These are phyloP conservation scores for Withania somnifera DNA, from an alignment of 305 asterid genomes.

Conservation along the genomic window DNA sequence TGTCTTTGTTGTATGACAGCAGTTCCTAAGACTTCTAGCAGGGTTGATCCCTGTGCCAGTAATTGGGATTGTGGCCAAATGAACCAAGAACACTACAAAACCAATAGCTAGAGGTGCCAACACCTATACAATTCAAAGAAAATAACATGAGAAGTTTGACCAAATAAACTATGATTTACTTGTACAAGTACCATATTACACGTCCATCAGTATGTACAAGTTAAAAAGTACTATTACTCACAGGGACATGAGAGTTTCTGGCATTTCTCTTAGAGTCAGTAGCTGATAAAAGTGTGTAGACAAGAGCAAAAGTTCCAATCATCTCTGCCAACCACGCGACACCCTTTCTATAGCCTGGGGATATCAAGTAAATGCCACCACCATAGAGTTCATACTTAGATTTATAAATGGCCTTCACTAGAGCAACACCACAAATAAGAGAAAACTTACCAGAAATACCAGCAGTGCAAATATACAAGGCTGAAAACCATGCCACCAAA, in stretches of 20 bases:
- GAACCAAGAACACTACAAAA: not conserved
- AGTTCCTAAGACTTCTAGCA: not conserved
- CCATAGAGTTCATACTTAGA: not conserved
- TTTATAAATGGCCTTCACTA: not conserved
- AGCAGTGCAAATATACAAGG: slow-evolving; percentile 3
- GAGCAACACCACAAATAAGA: not conserved
- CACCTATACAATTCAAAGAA: not conserved
- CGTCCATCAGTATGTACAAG: not conserved
- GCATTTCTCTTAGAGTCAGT: not conserved
- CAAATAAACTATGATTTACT: not conserved
- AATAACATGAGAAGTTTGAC: not conserved
- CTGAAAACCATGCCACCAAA: slow-evolving; percentile 10
- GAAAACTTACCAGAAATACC: slow-evolving; percentile 8
- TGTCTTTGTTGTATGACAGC: not conserved
- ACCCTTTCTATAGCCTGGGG: not conserved
- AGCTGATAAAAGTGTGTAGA: not conserved
- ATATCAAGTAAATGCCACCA: not conserved
- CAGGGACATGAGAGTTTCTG: not conserved
- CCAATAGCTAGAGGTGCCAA: not conserved
- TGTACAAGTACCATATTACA: too few relatives aligned
- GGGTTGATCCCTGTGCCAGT: not conserved
- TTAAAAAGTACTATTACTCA: not conserved
- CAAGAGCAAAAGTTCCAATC: not conserved
- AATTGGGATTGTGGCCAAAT: not conserved
- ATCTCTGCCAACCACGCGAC: not conserved